phyloP scores from a whole-genome alignment of 2,329 filamentous ascomycete species.

The Penicillium sp. region DNA sequence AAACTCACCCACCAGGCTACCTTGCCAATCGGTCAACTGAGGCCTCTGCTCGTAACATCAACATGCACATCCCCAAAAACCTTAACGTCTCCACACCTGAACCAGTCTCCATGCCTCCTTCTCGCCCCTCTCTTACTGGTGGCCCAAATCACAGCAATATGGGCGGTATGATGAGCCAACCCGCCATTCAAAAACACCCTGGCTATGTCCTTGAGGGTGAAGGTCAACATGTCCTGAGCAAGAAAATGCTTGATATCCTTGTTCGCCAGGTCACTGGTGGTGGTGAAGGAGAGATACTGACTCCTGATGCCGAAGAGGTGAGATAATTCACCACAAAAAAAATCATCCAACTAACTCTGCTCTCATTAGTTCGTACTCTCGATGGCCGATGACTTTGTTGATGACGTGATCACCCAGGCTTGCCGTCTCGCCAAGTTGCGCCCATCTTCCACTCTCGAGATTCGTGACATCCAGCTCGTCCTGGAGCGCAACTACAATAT shows the following conservation, averaged over 20 bases:
- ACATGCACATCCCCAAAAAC: constrained; percentile 81
- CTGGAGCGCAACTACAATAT: constrained; percentile 87
- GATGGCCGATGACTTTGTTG: constrained; percentile 92
- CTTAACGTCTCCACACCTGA: constrained; percentile 71
- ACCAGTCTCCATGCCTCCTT: constrained; percentile 70
- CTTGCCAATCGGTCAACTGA: constrained; percentile 43
- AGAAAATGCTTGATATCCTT: constrained; percentile 95
- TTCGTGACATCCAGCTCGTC: constrained; percentile 79
- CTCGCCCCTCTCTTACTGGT: constrained; percentile 78
- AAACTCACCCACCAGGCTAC: constrained; percentile 44
- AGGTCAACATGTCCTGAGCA: constrained; percentile 89
- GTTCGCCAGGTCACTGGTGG: constrained; percentile 89
- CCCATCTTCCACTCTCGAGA: constrained; percentile 85
- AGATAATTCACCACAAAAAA: constrained; percentile 21
- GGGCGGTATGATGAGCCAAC: constrained; percentile 77
- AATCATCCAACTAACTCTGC: background rate
- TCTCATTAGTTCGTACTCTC: constrained; percentile 71
- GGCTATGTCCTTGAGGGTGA: constrained; percentile 87
- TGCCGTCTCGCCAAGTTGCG: constrained; percentile 93
- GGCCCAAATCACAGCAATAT: constrained; percentile 72
- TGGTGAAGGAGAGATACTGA: constrained; percentile 72
- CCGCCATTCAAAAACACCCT: constrained; percentile 77
- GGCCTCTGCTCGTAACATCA: constrained; percentile 51
- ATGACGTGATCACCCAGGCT: constrained; percentile 81
- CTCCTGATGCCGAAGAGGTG: constrained; percentile 95